Evolutionary conservation across 805 yeast species (phyloP), one percentile per base, ranked within the genome.

Genomic region (Candida maris): DNA sequence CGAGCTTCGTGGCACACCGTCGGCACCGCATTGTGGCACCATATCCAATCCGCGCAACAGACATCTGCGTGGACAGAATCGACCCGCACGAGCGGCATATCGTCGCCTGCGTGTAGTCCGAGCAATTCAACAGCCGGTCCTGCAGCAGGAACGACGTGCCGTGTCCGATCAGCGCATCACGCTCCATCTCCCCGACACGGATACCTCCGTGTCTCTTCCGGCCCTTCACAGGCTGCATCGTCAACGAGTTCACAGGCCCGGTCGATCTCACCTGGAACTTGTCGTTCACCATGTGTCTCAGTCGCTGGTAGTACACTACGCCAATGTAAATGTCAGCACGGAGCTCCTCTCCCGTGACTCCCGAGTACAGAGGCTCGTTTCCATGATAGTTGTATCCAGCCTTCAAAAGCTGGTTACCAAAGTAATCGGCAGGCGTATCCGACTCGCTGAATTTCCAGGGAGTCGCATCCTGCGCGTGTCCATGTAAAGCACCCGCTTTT

Each of bases 191-290:
- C 63, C 98, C 98, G 26, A 93, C 95, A 75, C 98, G 94, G 52
- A 93, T 93, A 83, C 98, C 98, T 67, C 98, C 98, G 48, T 84
- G 80, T 70, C 97, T 80, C 81, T 93, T 93, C 70, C 98, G 83
- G 56, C 98, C 98, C 70, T 93, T 93, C 38, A 93, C 98, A 27
- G 98, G 98, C 73, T 93, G 98, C 97, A 91, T 88, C 13, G 97
- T 93, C 61, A 93, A 75, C 24, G 93, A 78, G 65, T 91, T 91
- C 19, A 93, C 97, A 5, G 97, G 97, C 59, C 98, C 98, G 13
- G 98, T 93, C 4, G 97, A 86, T 68, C 98, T 84, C 35, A 93
- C 98, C 71, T 93, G 98, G 85, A 88, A 93, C 76, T 93, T 93
- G 62, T 93, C 98, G 72, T 93, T 93, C 47, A 93, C 98, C 98